Evolutionary conservation across 176 grass and related monocot species (phyloP), one percentile per base, ranked within the genome.

Genomic region (Olyra latifolia): DNA sequence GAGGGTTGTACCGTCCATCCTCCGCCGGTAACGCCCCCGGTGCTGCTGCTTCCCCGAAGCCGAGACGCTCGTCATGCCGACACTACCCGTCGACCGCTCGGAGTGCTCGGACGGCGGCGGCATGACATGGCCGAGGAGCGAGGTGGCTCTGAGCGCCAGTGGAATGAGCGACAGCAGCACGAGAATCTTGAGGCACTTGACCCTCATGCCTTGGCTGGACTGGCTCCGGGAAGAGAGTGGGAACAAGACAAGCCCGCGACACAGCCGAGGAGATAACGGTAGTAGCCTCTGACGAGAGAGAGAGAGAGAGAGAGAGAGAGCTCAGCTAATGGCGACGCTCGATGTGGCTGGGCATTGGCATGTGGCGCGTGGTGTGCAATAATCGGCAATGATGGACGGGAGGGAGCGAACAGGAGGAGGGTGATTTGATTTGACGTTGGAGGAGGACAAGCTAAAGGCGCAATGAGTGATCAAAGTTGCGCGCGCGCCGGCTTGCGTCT

Each of bases 141-240:
- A 83, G 54, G 30, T 39, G 19, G 74, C 79, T n/a, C 69, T 56
- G 27, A 91, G 74, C 46, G 84, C 80, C 11, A 90, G 59, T 0
- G 80, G 53, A 56, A 87, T 7, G 62, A 91, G 80, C 35, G 80
- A 63, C 4, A 91, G 35, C 12, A 91, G 84, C 75, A 79, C 35
- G 11, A 83, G 80, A 11, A 89, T 71, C 83, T 78, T 89, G 88
- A 86, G 1, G 65, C 87, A 82, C 78, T 60, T 85, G 53, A n/a
- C 57, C 47, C 66, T 55, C 78, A 85, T 85, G 49, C 28, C 76
- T 58, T 35, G 28, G 11, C 43, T 30, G 11, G 15, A 10, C 42
- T 60, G 8, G 30, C 29, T 47, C 10, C 16, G 43, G 4, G 32
- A 40, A 27, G 12, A 6, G 3, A 2, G 27, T 2, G 15, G 2